Evolutionary conservation across 2,329 filamentous ascomycete genomes (phyloP).

Genomic region (Scortechinia acanthostroma): DNA sequence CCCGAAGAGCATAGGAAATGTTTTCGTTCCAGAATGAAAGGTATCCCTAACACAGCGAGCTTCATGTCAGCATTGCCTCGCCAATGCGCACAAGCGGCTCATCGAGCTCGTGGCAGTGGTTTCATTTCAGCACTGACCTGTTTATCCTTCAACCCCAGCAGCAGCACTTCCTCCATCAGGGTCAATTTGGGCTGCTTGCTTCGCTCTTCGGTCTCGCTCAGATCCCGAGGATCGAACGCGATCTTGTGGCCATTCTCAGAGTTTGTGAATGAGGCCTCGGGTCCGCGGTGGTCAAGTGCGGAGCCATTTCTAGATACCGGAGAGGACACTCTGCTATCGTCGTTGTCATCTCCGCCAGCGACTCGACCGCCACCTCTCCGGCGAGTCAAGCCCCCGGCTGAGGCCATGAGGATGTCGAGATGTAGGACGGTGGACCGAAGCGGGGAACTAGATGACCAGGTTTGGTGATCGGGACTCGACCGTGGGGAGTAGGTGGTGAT

Average conservation of each 20-base stretch:
- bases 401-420: background rate
- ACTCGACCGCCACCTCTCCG: background rate
- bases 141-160: conserved; percentile 96
- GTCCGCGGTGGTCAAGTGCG: conserved; percentile 28
- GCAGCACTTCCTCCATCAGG: conserved; percentile 93
- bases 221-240: conserved; percentile 92
- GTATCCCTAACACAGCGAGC: conserved; percentile 62
- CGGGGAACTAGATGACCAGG: too few relatives aligned
- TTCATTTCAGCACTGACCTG: conserved; percentile 72
- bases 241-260: conserved; percentile 97
- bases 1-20: conserved; percentile 93
- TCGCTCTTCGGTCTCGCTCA: conserved; percentile 90
- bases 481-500: too few relatives aligned
- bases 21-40: conserved; percentile 99
- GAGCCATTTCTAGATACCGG: background rate
- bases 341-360: background rate
- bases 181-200: conserved; percentile 98
- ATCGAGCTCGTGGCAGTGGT: conserved; percentile 2
- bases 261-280: conserved; percentile 81
- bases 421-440: background rate
- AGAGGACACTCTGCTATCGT: background rate
- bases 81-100: conserved; percentile 11
- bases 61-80: background rate
- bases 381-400: conserved; percentile 2
- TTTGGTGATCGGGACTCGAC: too few relatives aligned